phyloP scores from a whole-genome alignment of 257 asterid species.

The Nicotiana tomentosiformis region DNA sequence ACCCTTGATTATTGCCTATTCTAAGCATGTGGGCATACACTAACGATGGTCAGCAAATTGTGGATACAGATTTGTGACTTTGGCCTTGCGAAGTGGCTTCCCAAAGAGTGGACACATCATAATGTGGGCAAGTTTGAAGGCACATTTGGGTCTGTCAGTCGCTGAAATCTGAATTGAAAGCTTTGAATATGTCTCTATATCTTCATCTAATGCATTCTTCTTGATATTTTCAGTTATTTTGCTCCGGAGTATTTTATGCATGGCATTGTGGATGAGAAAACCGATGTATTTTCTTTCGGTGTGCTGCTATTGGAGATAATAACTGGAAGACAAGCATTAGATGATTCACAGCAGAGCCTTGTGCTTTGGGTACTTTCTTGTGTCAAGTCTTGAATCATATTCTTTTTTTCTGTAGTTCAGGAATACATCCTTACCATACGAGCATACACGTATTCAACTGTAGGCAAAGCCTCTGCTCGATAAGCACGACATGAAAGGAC shows the following conservation, averaged over 20 bases:
- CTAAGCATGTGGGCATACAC: background rate
- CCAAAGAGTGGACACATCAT: constrained; percentile 60
- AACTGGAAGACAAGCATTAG: constrained; percentile 57
- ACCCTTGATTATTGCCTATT: background rate
- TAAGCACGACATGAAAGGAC: constrained; percentile 20
- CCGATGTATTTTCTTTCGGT: constrained; percentile 68
- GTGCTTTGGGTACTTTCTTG: constrained; percentile 52
- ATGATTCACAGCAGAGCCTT: constrained; percentile 50
- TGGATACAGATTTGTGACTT: constrained; percentile 62
- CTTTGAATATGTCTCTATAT: background rate
- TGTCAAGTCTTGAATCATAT: background rate
- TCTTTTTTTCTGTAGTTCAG: background rate
- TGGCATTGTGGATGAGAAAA: constrained; percentile 70
- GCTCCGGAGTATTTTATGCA: constrained; percentile 81
- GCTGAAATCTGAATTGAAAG: background rate
- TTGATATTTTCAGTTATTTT: constrained; percentile 39
- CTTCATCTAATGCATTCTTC: background rate
- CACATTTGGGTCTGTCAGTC: constrained; percentile 60
- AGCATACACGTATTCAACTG: background rate
- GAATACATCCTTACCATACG: background rate
- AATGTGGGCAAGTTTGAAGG: constrained; percentile 64
- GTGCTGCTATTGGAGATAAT: constrained; percentile 62
- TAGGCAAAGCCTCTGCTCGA: constrained; percentile 70
- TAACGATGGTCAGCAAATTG: background rate
- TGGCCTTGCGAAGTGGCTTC: constrained; percentile 81